Evolutionary conservation across 228 moss, liverwort and hornwort species (phyloP), one percentile per base, ranked within the genome.

Genomic region (Sphagnum fallax): DNA sequence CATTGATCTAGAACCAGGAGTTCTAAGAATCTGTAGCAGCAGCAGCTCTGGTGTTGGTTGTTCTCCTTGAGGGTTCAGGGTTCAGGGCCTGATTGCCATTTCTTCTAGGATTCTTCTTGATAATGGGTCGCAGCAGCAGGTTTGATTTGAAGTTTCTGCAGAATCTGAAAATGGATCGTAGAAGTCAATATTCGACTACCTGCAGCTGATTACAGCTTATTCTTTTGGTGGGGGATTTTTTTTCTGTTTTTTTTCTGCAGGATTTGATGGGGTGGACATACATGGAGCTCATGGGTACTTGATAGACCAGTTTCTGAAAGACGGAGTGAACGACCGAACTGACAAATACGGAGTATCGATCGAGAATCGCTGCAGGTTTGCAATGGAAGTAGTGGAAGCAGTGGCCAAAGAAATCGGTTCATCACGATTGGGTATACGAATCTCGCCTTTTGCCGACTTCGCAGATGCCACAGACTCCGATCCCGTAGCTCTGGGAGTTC

Each of bases 181-280:
- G 32, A 32, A 32, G 32, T 32, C 32, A 32, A 32, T 32, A 3
- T 32, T 32, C 32, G 32, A 32, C 32, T 32, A 32, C 32, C 32
- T 2, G 2, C 32, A 32, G 32, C 32, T 32, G 32, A 2, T 32
- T 2, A 32, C 32, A 32, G 32, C 32, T 32, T 32, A 0, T 2
- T 32, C 32, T 32, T 32, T 32, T 32, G 32, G 2, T 2, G 32
- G 32, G 2, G 32, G 2, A 32, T 32, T 32, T 2, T 32, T 16
- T 16, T 16, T 16, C 16, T 16, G 16, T 16, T 16, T 16, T 32
- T 32, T 32, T 32, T 32, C 32, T 32, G 32, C 55, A 55, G 77
- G 77, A 14, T 77, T 77, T n/a, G 77, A 77, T 53, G 77, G 77
- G 4, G 77, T 77, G 59, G 77, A 77, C 16, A 77, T 77, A 12